Conservation (phyloP, 1,284 basidiomycete genomes). For the Schizopora paradoxa region DNA sequence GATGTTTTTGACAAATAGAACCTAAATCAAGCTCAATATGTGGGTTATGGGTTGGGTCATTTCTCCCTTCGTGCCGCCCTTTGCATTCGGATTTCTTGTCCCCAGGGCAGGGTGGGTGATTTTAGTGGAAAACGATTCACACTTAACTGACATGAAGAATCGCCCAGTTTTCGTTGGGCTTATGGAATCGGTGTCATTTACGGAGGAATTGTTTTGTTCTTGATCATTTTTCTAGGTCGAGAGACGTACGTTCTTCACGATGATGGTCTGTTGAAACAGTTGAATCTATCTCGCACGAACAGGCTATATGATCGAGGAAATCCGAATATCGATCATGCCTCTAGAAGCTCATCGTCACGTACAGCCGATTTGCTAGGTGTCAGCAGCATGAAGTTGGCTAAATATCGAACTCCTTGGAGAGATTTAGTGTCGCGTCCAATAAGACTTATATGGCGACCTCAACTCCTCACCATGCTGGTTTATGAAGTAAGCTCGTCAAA, state of each 20-base stretch:
- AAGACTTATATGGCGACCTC: constrained; percentile 59
- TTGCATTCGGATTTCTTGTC: constrained; percentile 63
- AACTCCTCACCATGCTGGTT: constrained; percentile 47
- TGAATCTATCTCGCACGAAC: not conserved
- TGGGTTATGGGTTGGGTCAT: constrained; percentile 70
- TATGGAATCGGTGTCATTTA: constrained; percentile 37
- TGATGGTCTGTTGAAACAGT: not conserved
- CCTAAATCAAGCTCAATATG: constrained; percentile 44
- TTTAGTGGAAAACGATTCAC: not conserved
- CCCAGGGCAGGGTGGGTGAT: constrained; percentile 42
- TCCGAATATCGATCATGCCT: constrained; percentile 50
- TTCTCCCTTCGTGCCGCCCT: constrained; percentile 61
- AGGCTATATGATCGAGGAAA: constrained; percentile 37
- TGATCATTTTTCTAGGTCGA: not conserved
- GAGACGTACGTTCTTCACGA: not conserved
- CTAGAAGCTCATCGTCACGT: constrained; percentile 37
- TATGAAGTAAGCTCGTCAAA: no score
- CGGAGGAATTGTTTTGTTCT: not conserved
- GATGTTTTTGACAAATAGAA: not conserved
- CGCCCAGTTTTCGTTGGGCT: constrained; percentile 59
- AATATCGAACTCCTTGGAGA: constrained; percentile 51
- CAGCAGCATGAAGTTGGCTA: constrained; percentile 55
- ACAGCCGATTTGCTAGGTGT: constrained; percentile 59
- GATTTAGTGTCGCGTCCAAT: constrained; percentile 42
- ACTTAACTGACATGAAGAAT: not conserved